These are phyloP conservation scores for Colletotrichum gloeosporioides DNA, from an alignment of 2,329 filamentous ascomycete genomes.

Conservation along the genomic window DNA sequence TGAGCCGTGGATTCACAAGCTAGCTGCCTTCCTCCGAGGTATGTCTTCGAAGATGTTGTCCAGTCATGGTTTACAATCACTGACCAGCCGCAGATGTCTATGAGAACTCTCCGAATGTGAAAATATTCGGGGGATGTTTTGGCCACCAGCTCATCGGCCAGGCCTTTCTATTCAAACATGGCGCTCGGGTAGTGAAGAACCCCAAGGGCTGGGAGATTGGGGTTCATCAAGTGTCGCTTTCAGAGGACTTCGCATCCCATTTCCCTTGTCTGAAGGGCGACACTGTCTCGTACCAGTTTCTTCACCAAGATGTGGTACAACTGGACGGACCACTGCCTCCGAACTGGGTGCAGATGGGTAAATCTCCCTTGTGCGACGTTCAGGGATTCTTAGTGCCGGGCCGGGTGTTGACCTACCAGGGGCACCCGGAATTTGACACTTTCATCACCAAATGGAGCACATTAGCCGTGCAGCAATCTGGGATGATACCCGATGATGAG, in stretches of 20 bases:
- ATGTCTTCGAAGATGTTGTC: not conserved
- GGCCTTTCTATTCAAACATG: slow-evolving; percentile 35
- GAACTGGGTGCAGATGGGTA: slow-evolving; percentile 26
- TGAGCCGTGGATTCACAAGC: slow-evolving; percentile 25
- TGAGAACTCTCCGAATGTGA: slow-evolving; percentile 28
- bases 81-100: slow-evolving; percentile 28
- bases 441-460: slow-evolving; percentile 36
- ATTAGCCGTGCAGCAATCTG: slow-evolving; percentile 40
- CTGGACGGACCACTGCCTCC: slow-evolving; percentile 19
- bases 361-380: slow-evolving; percentile 34
- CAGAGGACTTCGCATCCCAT: slow-evolving; percentile 23
- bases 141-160: slow-evolving; percentile 46
- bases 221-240: slow-evolving; percentile 31
- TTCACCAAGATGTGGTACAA: slow-evolving; percentile 39
- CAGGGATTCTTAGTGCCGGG: slow-evolving; percentile 44
- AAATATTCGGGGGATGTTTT: slow-evolving; percentile 49
- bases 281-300: slow-evolving; percentile 38
- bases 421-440: slow-evolving; percentile 48
- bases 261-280: not conserved
- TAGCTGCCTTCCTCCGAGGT: slow-evolving; percentile 25
- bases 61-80: not conserved
- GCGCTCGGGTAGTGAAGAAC: slow-evolving; percentile 30
- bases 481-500: slow-evolving; percentile 2
- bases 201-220: slow-evolving; percentile 35
- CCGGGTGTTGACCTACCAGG: slow-evolving; percentile 44